phyloP scores from a whole-genome alignment of 257 asterid species.

The Ilex aquifolium region DNA sequence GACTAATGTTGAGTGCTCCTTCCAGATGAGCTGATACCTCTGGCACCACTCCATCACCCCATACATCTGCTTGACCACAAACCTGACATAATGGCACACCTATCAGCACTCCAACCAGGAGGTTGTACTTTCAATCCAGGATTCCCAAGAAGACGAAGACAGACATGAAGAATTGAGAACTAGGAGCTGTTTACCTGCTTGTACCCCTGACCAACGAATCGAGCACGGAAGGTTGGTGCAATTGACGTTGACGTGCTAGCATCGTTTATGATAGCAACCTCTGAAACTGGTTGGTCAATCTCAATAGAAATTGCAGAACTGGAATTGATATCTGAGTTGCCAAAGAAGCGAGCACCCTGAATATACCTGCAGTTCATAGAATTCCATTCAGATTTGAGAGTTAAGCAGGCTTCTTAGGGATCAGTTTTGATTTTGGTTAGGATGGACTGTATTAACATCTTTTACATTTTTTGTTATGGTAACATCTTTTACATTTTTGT shows the following conservation, averaged over 20 bases:
- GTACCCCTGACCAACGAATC: slow-evolving; percentile 88
- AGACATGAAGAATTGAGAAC: too few relatives aligned
- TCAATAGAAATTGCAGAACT: slow-evolving; percentile 21
- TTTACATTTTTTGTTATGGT: neutral
- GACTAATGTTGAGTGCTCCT: slow-evolving; percentile 72
- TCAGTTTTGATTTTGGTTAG: neutral
- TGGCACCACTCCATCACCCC: slow-evolving; percentile 96
- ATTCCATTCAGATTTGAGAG: slow-evolving; percentile 9
- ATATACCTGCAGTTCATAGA: slow-evolving; percentile 48
- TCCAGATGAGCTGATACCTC: slow-evolving; percentile 86
- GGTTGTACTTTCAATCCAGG: neutral
- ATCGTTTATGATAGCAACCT: slow-evolving; percentile 22
- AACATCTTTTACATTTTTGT: too few relatives aligned
- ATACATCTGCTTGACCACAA: slow-evolving; percentile 84
- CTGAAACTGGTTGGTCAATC: slow-evolving; percentile 31
- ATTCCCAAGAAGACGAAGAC: neutral
- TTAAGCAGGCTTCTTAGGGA: neutral
- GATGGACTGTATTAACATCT: neutral
- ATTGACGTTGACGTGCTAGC: slow-evolving; percentile 23
- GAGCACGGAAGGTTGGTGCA: slow-evolving; percentile 51
- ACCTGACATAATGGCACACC: slow-evolving; percentile 40
- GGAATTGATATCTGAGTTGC: slow-evolving; percentile 17
- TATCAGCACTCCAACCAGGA: neutral
- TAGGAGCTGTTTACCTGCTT: slow-evolving; percentile 59
- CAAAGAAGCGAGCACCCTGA: slow-evolving; percentile 71